phyloP scores from a whole-genome alignment of 371 early-diverging fungal species.

The Synchytrium microbalum region DNA sequence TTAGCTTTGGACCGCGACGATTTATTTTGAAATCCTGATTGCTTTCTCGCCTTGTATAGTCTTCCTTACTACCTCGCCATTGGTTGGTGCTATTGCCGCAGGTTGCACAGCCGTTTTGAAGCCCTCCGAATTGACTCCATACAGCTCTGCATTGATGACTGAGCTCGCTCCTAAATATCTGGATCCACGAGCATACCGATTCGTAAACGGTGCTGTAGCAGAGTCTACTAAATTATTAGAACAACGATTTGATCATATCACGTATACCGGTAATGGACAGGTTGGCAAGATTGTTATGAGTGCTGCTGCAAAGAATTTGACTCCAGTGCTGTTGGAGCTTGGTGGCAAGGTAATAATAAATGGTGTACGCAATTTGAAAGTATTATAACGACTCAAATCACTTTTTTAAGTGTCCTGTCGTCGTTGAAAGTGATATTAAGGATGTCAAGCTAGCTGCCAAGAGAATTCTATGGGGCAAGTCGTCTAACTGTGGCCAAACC shows the following conservation, averaged over 20 bases:
- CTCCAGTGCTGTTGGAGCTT: slow-evolving; percentile 72
- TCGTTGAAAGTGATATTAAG: slow-evolving; percentile 54
- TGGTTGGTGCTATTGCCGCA: slow-evolving; percentile 80
- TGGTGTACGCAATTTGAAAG: no score
- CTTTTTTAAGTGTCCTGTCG: slow-evolving; percentile 66
- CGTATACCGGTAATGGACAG: slow-evolving; percentile 73
- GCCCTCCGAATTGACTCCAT: slow-evolving; percentile 77
- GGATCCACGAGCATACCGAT: slow-evolving; percentile 53
- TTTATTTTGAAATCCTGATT: no score
- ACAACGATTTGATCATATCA: slow-evolving; percentile 71
- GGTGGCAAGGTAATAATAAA: no score
- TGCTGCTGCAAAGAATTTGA: slow-evolving; percentile 68
- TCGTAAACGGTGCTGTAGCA: slow-evolving; percentile 71
- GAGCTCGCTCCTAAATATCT: slow-evolving; percentile 64
- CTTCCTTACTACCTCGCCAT: slow-evolving; percentile 61
- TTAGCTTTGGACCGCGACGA: no score
- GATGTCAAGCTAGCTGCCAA: slow-evolving; percentile 58
- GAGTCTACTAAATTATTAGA: slow-evolving; percentile 69
- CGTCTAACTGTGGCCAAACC: slow-evolving; percentile 76
- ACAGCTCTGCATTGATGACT: slow-evolving; percentile 61
- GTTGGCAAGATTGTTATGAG: slow-evolving; percentile 72
- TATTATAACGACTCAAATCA: no score
- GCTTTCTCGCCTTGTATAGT: no score
- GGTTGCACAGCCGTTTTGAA: slow-evolving; percentile 80
- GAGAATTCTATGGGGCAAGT: slow-evolving; percentile 78